Evolutionary conservation across 208 protist genomes (phyloP), one percentile per base, ranked within the genome.

Genomic region (Trypanosoma rangeli): DNA sequence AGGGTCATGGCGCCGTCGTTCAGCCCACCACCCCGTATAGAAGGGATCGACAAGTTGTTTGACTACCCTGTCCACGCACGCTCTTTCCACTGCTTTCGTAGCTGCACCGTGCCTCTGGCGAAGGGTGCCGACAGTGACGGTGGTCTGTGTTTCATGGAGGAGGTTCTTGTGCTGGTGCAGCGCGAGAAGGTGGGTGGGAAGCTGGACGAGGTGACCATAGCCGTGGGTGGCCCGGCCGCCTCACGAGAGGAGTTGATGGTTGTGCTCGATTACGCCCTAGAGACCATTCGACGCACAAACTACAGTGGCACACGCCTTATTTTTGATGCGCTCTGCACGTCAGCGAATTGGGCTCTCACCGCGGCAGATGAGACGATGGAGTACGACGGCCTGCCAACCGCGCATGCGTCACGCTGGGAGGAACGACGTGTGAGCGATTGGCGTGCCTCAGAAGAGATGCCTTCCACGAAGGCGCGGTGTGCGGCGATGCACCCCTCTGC

Each of bases 1-100:
- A 79, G 85, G 26, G 82, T 90, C 66, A 60, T 66, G 22, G 84
- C 86, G 5, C 89, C 89, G 5, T 92, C 85, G 0, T 85, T 84
- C 46, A 71, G 64, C n/a, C 66, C 74, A 18, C 68, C 75, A 18
- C 78, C 81, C 3, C 59, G 66, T 1, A 54, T 94, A 5, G 75
- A 85, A 39, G 89, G 85, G 1, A 73, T 88, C 42, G 74, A 83
- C 29, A 66, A 75, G 29, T 76, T 94, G 54, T 86, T 85, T 64
- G 39, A 46, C 15, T 16, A 71, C 54, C 63, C 76, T 18, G 39
- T 76, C 37, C 26, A 62, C 35, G 64, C 88, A 5, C 73, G 80
- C 28, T 56, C 69, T 13, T 78, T 87, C 56, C 74, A 74, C 49
- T 76, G 68, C 66, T 82, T 76, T 60, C 63, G 68, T 57, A 49